Evolutionary conservation across 1,284 basidiomycete species (phyloP).

Genomic region (Papiliotrema flavescens): DNA sequence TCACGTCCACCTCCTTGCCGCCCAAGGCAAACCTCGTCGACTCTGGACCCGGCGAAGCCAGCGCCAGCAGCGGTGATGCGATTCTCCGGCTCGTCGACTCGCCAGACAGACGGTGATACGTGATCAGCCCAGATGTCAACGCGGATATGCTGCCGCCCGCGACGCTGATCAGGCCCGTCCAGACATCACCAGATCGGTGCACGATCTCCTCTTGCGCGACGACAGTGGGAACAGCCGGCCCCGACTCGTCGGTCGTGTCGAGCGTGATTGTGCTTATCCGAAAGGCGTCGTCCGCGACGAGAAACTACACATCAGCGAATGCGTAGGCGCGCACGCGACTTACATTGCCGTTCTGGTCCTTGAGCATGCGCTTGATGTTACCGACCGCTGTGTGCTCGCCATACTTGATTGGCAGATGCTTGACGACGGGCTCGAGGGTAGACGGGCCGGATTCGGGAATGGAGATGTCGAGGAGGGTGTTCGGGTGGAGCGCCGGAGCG

Average conservation of each 20-base stretch:
- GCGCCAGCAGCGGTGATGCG: constrained; percentile 36
- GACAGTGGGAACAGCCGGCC: constrained; percentile 17
- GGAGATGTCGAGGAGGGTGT: constrained; percentile 42
- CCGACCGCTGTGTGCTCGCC: constrained; percentile 33
- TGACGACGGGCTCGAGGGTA: constrained; percentile 37
- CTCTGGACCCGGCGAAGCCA: constrained; percentile 53
- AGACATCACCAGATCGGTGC: constrained; percentile 23
- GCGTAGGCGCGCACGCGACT: constrained; percentile 1
- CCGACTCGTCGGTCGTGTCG: constrained; percentile 13
- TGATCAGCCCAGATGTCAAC: constrained; percentile 39
- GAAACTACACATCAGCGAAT: constrained; percentile 18
- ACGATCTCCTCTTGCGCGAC: constrained; percentile 16
- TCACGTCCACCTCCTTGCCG: constrained; percentile 82
- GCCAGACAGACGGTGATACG: constrained; percentile 13
- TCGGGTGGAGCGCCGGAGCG: constrained; percentile 42
- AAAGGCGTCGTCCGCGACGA: constrained; percentile 38
- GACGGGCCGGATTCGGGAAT: constrained; percentile 31
- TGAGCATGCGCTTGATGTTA: constrained; percentile 31
- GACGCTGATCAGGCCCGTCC: constrained; percentile 33
- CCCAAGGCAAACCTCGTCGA: constrained; percentile 68
- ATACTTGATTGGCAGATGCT: constrained; percentile 39
- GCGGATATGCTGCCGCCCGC: constrained; percentile 26
- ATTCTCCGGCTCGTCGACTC: constrained; percentile 17
- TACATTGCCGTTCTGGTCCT: constrained; percentile 18
- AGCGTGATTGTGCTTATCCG: constrained; percentile 31